Evolutionary conservation across 192 early-diverging fungal species (phyloP), one percentile per base, ranked within the genome.

Genomic region (Endogone sp.): DNA sequence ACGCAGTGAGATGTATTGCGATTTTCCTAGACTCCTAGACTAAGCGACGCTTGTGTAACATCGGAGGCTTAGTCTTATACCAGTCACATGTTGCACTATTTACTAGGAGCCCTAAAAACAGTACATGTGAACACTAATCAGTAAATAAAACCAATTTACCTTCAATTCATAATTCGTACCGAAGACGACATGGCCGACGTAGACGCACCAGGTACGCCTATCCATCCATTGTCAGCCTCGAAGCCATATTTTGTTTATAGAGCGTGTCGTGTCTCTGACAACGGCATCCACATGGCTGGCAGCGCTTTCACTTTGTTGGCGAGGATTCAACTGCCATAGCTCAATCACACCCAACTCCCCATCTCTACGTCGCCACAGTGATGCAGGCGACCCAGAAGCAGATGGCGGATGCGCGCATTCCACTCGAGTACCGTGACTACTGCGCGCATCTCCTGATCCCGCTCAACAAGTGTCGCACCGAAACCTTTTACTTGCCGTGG

Each of bases 391-490:
- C 96, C 64, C 90, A 92, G 65, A 81, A 92, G 71, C 93, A 97
- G 69, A 90, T 98, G 87, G 77, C 82, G 9, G 89, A 93, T 71
- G 88, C 89, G 44, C 86, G 86, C 37, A 83, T 98, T 66, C 95
- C 95, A 10, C 75, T 96, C 30, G 87, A 88, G 64, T 93, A 89
- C 81, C 89, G 97, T 63, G 97, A 98, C 85, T 94, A 93, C 80
- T 98, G 97, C 75, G 90, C 96, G 49, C 90, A 97, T 70, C 78
- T 98, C 67, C 82, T 94, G 44, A 91, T 95, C 65, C 90, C 88
- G 37, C 78, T 98, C 49, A 95, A 98, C 90, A 90, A 94, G 76
- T 98, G 96, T 82, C 82, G 96, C 60, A 84, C 82, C 67, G 86
- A 89, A 56, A 93, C 84, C 72, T 91, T 83, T 74, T 96, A 94